These are phyloP conservation scores for Ganoderma leucocontextum DNA, from an alignment of 1,284 basidiomycete genomes.

Conservation along the genomic window DNA sequence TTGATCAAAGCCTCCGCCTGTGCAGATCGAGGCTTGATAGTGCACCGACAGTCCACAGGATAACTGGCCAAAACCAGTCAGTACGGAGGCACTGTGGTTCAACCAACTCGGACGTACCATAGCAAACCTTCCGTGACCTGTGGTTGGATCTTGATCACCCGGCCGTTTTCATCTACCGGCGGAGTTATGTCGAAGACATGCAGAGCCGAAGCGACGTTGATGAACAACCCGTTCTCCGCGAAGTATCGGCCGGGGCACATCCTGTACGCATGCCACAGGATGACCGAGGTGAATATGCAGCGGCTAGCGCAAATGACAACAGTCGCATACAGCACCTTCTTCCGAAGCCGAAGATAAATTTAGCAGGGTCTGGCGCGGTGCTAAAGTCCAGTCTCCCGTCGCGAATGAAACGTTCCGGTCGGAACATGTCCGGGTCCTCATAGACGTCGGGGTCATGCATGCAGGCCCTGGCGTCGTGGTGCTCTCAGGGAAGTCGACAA, in stretches of 20 bases:
- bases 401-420: slow-evolving; percentile 29
- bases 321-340: background rate
- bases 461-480: slow-evolving; percentile 19
- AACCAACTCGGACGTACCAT: background rate
- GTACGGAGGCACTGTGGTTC: background rate
- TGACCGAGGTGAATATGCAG: background rate
- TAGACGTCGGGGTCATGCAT: slow-evolving; percentile 30
- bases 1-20: background rate
- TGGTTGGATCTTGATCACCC: background rate
- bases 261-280: background rate
- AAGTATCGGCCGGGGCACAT: slow-evolving; percentile 4
- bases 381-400: slow-evolving; percentile 24
- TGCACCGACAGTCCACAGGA: slow-evolving; percentile 7
- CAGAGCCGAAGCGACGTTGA: background rate
- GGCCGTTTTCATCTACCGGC: background rate
- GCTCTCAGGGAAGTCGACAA: background rate
- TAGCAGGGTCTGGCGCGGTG: slow-evolving; percentile 13
- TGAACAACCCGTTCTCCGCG: background rate
- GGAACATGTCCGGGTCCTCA: slow-evolving; percentile 28
- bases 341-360: slow-evolving; percentile 33
- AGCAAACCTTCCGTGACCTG: background rate
- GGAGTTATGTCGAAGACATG: background rate
- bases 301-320: background rate
- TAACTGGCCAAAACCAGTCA: background rate
- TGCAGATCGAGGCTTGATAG: background rate